Conservation (phyloP, 2,329 filamentous ascomycete genomes). For the Orbilia oligospora region DNA sequence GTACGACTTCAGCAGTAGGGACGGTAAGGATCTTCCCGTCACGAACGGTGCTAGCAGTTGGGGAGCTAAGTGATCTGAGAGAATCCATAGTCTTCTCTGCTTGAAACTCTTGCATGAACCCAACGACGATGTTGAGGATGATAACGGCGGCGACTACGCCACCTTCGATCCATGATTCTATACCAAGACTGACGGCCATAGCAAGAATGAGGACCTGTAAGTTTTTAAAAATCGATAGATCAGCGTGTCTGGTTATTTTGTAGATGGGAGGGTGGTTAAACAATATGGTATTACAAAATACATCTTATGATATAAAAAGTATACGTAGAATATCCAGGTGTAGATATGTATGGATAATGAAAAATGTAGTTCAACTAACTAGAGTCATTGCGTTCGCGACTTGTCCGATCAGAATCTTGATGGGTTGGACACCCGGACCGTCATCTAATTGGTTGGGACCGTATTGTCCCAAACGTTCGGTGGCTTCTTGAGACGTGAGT, state of each 20-base stretch:
- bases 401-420: conserved; percentile 80
- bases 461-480: conserved; percentile 73
- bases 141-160: conserved; percentile 74
- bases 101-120: conserved; percentile 72
- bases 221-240: conserved; percentile 45
- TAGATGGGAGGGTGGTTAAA: neutral
- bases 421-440: conserved; percentile 76
- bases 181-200: conserved; percentile 74
- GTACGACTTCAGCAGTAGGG: conserved; percentile 72
- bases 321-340: neutral
- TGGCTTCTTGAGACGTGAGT: conserved; percentile 74
- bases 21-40: conserved; percentile 71
- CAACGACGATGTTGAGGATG: conserved; percentile 74
- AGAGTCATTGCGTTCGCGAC: conserved; percentile 84
- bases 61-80: conserved; percentile 71
- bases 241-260: conserved; percentile 26
- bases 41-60: conserved; percentile 71
- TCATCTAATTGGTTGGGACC: conserved; percentile 80
- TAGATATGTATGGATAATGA: neutral
- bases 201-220: conserved; percentile 71
- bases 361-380: conserved; percentile 24
- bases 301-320: neutral
- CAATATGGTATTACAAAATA: neutral
- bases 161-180: conserved; percentile 75
- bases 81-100: conserved; percentile 73